phyloP scores from a whole-genome alignment of 2,329 filamentous ascomycete genomes.

The Monilinia fructigena region DNA sequence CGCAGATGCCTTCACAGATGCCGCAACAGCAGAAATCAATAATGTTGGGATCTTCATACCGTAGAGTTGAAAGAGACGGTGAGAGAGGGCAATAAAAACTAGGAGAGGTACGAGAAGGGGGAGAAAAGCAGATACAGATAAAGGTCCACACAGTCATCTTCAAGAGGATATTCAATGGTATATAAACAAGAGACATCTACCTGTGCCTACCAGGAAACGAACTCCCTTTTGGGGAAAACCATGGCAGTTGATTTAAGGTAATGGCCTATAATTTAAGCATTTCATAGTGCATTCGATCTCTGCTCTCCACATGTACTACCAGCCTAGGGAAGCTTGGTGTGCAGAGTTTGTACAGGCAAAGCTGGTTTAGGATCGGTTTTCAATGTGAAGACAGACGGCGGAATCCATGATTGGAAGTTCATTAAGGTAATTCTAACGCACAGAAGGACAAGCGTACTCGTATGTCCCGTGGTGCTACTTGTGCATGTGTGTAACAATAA shows the following conservation, averaged over 20 bases:
- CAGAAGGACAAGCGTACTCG: not conserved
- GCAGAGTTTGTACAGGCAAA: slow-evolving; percentile 4
- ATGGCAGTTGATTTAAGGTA: not conserved
- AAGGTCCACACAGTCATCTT: not conserved
- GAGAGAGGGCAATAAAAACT: not conserved
- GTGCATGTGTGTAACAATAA: not conserved
- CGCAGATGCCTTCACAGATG: slow-evolving; percentile 9
- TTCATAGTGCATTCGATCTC: not conserved
- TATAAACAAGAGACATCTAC: not conserved
- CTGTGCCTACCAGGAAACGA: not conserved
- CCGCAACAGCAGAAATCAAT: slow-evolving; percentile 7
- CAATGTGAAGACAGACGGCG: not conserved
- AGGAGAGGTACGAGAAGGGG: not conserved
- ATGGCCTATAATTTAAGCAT: not conserved
- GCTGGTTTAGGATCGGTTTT: slow-evolving; percentile 14
- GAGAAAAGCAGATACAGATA: too few relatives aligned
- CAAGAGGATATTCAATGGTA: not conserved
- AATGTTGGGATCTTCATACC: slow-evolving; percentile 16
- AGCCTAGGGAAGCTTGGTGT: slow-evolving; percentile 1
- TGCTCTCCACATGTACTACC: not conserved
- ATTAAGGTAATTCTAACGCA: not conserved
- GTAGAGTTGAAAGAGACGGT: not conserved
- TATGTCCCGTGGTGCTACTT: not conserved
- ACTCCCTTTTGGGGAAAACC: not conserved
- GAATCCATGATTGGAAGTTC: not conserved